These are phyloP conservation scores for Arxiozyma telluris DNA, from an alignment of 1,139 yeast species.

Conservation along the genomic window DNA sequence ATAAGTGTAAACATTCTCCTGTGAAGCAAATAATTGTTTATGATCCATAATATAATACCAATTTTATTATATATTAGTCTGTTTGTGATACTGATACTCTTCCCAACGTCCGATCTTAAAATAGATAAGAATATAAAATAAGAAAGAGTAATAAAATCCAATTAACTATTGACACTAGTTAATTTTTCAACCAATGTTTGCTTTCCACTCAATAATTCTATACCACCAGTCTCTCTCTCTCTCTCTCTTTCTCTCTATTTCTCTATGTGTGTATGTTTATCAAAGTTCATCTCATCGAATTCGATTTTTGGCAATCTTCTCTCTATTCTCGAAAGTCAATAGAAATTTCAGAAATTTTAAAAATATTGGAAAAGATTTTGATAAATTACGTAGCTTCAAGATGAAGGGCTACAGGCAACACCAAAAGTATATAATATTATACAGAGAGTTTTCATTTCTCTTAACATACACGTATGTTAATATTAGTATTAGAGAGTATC, in stretches of 20 bases:
- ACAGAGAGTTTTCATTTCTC: background rate
- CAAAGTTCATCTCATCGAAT: background rate
- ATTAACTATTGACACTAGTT: too few relatives aligned
- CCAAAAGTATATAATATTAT: too few relatives aligned
- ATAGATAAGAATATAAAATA: background rate
- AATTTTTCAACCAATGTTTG: too few relatives aligned
- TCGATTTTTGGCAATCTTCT: background rate
- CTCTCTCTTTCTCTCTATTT: too few relatives aligned
- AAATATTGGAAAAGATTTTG: background rate
- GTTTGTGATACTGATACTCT: background rate
- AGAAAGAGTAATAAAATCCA: background rate
- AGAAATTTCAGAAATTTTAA: background rate
- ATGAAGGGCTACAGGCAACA: background rate
- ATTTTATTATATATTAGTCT: background rate
- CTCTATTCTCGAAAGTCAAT: background rate
- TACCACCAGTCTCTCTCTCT: background rate
- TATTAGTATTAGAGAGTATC: too few relatives aligned
- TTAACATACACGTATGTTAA: background rate
- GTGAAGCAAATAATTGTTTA: background rate
- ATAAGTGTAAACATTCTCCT: slow-evolving; percentile 31
- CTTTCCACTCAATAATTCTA: background rate
- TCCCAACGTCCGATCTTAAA: background rate
- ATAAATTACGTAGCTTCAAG: background rate
- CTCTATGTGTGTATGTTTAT: background rate
- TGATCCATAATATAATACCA: background rate